Evolutionary conservation across 331 rosid genomes (phyloP), one percentile per base, ranked within the genome.

Genomic region (Malus hybrid): DNA sequence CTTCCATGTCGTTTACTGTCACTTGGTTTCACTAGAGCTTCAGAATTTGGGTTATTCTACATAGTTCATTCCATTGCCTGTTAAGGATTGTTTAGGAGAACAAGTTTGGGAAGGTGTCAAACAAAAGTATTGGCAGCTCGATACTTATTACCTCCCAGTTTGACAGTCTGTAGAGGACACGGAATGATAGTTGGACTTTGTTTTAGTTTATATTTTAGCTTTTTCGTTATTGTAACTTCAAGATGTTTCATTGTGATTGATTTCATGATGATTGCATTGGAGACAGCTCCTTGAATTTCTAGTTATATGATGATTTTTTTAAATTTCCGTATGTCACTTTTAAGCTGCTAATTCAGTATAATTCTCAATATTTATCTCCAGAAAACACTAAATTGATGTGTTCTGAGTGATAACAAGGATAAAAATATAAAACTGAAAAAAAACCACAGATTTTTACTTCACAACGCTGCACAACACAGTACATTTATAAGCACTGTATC

Each of bases 81-180:
- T 92, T 72, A 92, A 90, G 86, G 93, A 90, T 80, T 92, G 97
- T 75, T 81, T 92, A 84, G 96, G 89, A 69, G 90, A 84, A 30
- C 62, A 90, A 78, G 90, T 89, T 52, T 89, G 99, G 99, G 89
- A 92, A 86, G 97, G 96, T 82, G 92, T 95, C 77, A 93, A 90
- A 80, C 99, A 92, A 72, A 89, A 84, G 85, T 94, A 95, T 79
- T 95, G 99, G 97, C 97, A 95, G 78, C 97, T 95, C 71, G 96
- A 95, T 85, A 89, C 91, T 7, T 92, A 92, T 82, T 86, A 86
- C 82, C 97, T 94, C 75, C 99, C 99, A 26, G 96, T 92, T 77
- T 89, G 90, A 83, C 97, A 94, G 87, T 80, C 88, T 66, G 19
- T 73, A 14, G 82, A 81, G 46, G 90, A 91, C 72, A 66, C 85